Conservation (phyloP, 1,139 yeast species). For the Pneumocystis carinii region DNA sequence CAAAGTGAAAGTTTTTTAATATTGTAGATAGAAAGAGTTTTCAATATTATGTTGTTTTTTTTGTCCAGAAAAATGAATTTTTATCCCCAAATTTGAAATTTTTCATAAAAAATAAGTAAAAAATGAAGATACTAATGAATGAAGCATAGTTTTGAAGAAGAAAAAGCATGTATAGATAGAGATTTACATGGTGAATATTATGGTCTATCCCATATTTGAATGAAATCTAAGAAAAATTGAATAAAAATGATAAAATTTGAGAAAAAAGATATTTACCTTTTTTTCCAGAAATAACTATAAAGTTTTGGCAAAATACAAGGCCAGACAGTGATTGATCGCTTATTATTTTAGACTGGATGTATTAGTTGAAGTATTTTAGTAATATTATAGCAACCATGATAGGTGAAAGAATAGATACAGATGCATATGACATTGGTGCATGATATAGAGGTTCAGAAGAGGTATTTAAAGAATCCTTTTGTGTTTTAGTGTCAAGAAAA, state of each 20-base stretch:
- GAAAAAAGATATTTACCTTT: neutral
- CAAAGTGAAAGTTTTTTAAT: too few species aligned
- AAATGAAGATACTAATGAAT: too few species aligned
- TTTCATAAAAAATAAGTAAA: too few species aligned
- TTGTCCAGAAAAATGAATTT: too few species aligned
- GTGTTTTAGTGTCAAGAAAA: conserved; percentile 6
- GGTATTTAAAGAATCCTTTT: neutral
- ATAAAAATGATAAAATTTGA: neutral
- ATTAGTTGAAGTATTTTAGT: neutral
- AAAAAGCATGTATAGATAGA: too few species aligned
- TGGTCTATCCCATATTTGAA: neutral
- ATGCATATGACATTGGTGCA: neutral
- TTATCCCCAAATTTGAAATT: too few species aligned
- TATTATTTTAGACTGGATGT: neutral
- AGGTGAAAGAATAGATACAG: neutral
- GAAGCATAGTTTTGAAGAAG: too few species aligned
- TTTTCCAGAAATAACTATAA: neutral
- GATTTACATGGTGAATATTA: neutral
- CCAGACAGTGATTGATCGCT: neutral
- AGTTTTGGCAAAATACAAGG: neutral
- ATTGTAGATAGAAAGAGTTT: too few species aligned
- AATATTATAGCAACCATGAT: neutral
- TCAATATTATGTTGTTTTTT: too few species aligned
- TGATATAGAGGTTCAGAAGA: neutral
- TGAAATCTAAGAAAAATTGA: neutral